phyloP scores from a whole-genome alignment of 805 yeast species.

The Wickerhamomyces chaumierensis region DNA sequence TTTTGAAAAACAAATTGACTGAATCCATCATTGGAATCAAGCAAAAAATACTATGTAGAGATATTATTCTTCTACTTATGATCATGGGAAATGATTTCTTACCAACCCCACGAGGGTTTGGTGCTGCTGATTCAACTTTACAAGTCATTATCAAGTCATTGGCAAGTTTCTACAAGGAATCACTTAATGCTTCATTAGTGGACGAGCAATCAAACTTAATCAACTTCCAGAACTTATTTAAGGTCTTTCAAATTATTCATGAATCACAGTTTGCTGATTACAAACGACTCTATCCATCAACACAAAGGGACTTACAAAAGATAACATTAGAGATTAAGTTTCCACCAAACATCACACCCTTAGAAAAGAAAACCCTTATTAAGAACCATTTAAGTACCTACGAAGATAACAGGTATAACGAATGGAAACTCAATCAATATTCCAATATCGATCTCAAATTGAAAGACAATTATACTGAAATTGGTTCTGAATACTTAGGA shows the following conservation, averaged over 20 bases:
- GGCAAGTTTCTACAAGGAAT: not conserved
- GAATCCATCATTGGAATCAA: conserved; percentile 32
- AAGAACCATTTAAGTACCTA: not conserved
- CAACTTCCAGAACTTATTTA: not conserved
- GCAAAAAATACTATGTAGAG: conserved; percentile 39
- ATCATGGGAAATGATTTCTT: conserved; percentile 95
- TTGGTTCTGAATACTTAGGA: not conserved
- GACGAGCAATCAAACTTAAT: not conserved
- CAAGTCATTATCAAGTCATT: not conserved
- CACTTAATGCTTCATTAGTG: not conserved
- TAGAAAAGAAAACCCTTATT: not conserved
- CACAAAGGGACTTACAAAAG: not conserved
- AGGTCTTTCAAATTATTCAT: not conserved
- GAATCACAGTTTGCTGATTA: not conserved
- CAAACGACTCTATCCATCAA: not conserved
- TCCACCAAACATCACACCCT: not conserved
- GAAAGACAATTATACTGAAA: not conserved
- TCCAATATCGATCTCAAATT: not conserved
- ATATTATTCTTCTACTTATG: conserved; percentile 74
- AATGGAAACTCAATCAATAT: not conserved
- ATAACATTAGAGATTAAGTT: not conserved
- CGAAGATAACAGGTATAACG: not conserved
- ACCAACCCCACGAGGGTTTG: conserved; percentile 54
- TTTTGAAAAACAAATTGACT: conserved; percentile 67
- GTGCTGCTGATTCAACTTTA: not conserved